Base-by-base conservation (phyloP, 2,329 filamentous ascomycete species). In the Helotiales sp. region DNA sequence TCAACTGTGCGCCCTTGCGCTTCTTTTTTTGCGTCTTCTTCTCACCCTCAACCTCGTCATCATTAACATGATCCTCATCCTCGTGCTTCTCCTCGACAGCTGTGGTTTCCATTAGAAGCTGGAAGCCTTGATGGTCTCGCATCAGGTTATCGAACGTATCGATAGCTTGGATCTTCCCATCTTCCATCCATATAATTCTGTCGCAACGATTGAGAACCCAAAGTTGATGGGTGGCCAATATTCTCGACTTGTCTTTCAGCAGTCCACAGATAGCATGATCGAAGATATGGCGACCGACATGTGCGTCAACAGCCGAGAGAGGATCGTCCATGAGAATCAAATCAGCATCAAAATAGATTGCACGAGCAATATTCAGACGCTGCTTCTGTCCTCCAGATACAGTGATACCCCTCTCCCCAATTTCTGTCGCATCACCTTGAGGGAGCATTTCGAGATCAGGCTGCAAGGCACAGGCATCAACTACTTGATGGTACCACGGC, bases 321-420 rank as follows among this genome's bases (percentile, higher is more conserved):
- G 86, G 85, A 61, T 89, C 86, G 64, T 89, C 86, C 81, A 89
- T 85, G 27, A 89, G 77, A 19, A 89, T 80, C 51, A 89, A 81
- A 57, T 88, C 84, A 10, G 86, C 81, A 60, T 88, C 79, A 59
- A 87, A 89, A 75, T 93, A 81, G 63, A 89, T 88, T 59, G 86
- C 85, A 49, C 95, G 84, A 17, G 95, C 95, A 69, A 98, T 97
- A 70, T 97, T 98, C 65, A 97, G 79, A 10, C 95, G 86, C 73
- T 97, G 93, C 73, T 97, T 97, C 73, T 98, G 93, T 1, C 93
- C 93, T 56, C 95, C 93, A 17, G 92, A 96, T 1, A 98, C 89
- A 1, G 92, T 98, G 69, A 98, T 97, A 53, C 95, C 93, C 60
- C 92, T 87, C 73, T 98, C 95, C 25, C 93, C 95, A 69, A 98